Conservation (phyloP, 2,329 filamentous ascomycete species). For the Colletotrichum sp. region DNA sequence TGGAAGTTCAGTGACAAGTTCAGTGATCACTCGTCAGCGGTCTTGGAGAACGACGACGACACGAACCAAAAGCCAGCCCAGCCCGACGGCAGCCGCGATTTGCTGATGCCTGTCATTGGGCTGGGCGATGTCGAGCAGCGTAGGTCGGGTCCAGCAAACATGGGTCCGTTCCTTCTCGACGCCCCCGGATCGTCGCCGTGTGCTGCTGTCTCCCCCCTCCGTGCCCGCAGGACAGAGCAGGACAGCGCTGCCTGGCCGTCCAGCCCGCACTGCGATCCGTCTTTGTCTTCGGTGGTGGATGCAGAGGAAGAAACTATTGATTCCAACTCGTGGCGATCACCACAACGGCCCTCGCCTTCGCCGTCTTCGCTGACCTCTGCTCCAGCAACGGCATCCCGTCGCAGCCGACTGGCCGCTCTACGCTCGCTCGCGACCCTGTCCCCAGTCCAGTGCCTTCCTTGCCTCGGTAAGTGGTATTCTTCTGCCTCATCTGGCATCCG, state of each 20-base stretch:
- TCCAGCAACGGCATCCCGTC: neutral
- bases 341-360: neutral
- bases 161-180: neutral
- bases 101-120: neutral
- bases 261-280: neutral
- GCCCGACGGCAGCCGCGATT: neutral
- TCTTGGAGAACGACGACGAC: neutral
- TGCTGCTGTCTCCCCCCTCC: neutral
- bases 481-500: neutral
- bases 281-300: neutral
- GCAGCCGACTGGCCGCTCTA: neutral
- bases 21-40: neutral
- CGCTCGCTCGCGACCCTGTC: neutral
- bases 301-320: conserved; percentile 15
- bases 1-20: neutral
- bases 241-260: neutral
- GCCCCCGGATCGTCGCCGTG: neutral
- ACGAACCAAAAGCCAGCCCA: neutral
- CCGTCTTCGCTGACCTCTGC: neutral
- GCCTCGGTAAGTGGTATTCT: neutral
- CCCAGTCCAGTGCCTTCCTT: neutral
- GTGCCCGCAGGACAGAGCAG: neutral
- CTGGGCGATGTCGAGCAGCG: neutral
- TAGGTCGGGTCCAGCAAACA: neutral
- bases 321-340: neutral